Evolutionary conservation across 2,329 filamentous ascomycete genomes (phyloP).

Genomic region (Didymosphaeria variabile): DNA sequence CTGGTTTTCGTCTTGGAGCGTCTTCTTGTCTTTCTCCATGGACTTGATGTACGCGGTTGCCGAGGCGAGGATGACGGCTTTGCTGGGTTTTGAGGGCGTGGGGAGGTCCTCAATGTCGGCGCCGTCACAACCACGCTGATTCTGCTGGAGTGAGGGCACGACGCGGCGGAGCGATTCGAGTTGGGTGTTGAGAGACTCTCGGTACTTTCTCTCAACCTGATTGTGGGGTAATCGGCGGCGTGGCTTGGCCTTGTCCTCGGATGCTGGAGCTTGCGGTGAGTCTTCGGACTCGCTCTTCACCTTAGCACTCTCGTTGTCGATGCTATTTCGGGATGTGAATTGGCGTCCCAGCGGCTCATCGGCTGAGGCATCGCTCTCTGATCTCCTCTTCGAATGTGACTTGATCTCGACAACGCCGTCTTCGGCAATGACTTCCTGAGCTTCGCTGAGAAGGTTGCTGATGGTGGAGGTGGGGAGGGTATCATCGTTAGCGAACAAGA

Average conservation of each 20-base stretch:
- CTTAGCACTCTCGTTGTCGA: conserved; percentile 26
- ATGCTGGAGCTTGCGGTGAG: conserved; percentile 26
- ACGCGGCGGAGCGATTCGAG: conserved; percentile 53
- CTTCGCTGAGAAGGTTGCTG: conserved; percentile 36
- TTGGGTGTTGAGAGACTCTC: conserved; percentile 57
- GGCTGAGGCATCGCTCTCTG: conserved; percentile 44
- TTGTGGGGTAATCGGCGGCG: conserved; percentile 53
- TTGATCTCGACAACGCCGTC: conserved; percentile 51
- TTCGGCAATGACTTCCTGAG: conserved; percentile 44
- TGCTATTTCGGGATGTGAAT: conserved; percentile 31
- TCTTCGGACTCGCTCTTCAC: conserved; percentile 47
- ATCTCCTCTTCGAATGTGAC: conserved; percentile 45
- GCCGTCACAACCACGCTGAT: conserved; percentile 44
- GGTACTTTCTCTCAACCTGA: conserved; percentile 58
- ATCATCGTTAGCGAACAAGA: conserved; percentile 50
- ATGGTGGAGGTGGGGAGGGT: conserved; percentile 41
- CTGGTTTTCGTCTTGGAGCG: conserved; percentile 50
- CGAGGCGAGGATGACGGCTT: conserved; percentile 57
- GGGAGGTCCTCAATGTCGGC: conserved; percentile 56
- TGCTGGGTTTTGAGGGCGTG: conserved; percentile 53
- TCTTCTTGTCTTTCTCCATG: conserved; percentile 54
- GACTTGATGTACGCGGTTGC: conserved; percentile 59
- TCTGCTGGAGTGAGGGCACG: conserved; percentile 52
- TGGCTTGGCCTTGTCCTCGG: conserved; percentile 44
- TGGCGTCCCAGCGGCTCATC: conserved; percentile 43